These are phyloP conservation scores for Linderniella brevidens DNA, from an alignment of 257 asterid genomes.

Conservation along the genomic window DNA sequence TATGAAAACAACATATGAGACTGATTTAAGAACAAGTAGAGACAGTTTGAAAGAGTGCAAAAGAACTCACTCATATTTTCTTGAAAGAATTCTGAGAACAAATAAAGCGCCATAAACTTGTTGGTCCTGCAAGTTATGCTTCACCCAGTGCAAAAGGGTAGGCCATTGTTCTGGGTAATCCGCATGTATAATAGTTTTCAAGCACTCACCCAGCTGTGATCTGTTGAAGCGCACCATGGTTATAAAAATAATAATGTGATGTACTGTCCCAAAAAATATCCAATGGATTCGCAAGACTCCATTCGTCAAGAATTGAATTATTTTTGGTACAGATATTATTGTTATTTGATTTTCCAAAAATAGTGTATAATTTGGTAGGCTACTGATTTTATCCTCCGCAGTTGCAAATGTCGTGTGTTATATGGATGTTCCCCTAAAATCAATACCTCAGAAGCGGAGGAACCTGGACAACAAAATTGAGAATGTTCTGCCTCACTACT, in stretches of 20 bases:
- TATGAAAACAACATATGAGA: neutral
- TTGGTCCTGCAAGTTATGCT: conserved; percentile 68
- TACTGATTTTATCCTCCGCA: too few species aligned
- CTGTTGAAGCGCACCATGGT: conserved; percentile 25
- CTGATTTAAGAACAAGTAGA: neutral
- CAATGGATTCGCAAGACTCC: too few species aligned
- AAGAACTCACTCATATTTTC: conserved; percentile 90
- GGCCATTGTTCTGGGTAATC: conserved; percentile 99
- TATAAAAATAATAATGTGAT: neutral
- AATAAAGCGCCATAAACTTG: conserved; percentile 87
- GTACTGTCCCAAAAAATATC: too few species aligned
- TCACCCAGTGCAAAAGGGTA: conserved; percentile 76
- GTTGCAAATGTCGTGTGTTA: too few species aligned
- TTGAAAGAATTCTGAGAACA: conserved; percentile 77
- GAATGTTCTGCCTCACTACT: conserved; percentile 76
- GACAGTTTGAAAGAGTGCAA: neutral
- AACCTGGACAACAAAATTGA: conserved; percentile 56
- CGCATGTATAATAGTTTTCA: conserved; percentile 69
- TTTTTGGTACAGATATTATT: too few species aligned
- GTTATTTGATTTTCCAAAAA: too few species aligned
- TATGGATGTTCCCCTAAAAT: too few species aligned
- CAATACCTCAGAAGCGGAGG: conserved; percentile 77
- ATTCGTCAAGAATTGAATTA: too few species aligned
- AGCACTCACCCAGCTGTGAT: conserved; percentile 87
- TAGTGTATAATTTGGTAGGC: too few species aligned